Evolutionary conservation across 441 rosid species (phyloP), one percentile per base, ranked within the genome.

Genomic region (Adansonia rubrostipa): DNA sequence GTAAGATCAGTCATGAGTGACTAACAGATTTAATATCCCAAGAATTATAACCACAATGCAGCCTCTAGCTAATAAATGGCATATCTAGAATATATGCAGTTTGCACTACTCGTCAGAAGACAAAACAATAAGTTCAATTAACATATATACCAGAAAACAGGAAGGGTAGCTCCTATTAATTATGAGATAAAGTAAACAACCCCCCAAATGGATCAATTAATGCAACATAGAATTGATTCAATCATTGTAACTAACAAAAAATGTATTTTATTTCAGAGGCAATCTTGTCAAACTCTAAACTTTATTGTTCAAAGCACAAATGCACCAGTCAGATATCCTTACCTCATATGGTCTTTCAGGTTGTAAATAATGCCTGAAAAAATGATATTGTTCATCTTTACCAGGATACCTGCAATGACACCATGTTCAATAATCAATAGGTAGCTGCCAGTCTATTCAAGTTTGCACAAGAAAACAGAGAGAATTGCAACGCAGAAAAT

Each of bases 381-480:
- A 96, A 87, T 89, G 93, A 86, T 84, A 86, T 72, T 93, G 98
- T 78, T 92, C 95, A 8, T 91, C 98, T 85, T 90, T 89, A 83
- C 79, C 87, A 67, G 99, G 99, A 81, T 85, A 90, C 73, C 99
- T 95, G 77, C 89, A 86, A 68, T 66, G 78, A 80, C 45, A 78
- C 33, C 77, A 77, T 47, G 61, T 45, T 76, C 74, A 73, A 85
- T 68, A 67, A 48, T 71, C 67, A 73, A 61, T 56, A 8, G 36
- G 14, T 15, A 5, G 45, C 10, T 15, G 51, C 8, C n/a, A 51
- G 13, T 75, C 6, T 54, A 28, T 50, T 70, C 44, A 70, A 70
- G 5, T 22, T 19, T 62, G 44, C 56, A 15, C 51, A 40, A 62
- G 17, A 71, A n/a, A 77, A 74, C 24, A 51, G 13, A 62, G 65